Base-by-base conservation (phyloP, 331 rosid species). In the Pyrus hybrid region DNA sequence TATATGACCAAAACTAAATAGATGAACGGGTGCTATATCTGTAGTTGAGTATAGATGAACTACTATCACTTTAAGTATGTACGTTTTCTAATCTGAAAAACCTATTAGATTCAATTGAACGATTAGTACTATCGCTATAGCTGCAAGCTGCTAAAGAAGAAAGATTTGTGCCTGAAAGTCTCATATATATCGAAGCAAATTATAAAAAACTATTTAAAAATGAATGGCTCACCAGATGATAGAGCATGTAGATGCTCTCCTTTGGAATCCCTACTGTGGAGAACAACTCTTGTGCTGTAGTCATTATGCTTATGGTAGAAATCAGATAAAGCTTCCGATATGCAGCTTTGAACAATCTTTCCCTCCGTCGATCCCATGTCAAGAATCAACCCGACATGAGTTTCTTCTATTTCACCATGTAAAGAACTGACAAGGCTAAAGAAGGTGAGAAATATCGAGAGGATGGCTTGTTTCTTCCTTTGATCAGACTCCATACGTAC, bases 311-410 rank as follows among this genome's bases (percentile, higher is more conserved):
- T 25, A 62, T n/a, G 5, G 41, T 78, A 78, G 66, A 78, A 78
- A 32, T 78, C 76, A 5, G 76, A 61, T 17, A 71, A 20, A 1
- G 72, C 77, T 4, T 33, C n/a, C 6, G 20, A 28, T 2, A 70
- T 63, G 72, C 64, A 30, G 28, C 43, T 71, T n/a, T 2, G 28
- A 30, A 63, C 16, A 32, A 78, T 51, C 64, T 63, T 77, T 4
- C 77, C 81, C 17, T 78, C 77, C 11, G 10, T 60, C 8, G 81
- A 78, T 70, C 9, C 29, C 81, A 78, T 63, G 33, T 71, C 77
- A 65, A 71, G 67, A 63, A 71, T 53, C 64, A 78, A 25, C 22
- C 77, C 81, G 5, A 63, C 77, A 35, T 71, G 67, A 13, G 72
- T 68, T 41, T 75, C 65, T 61, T 61, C 65, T 30, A 61, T 13